Conservation (phyloP, 257 asterid genomes). For the Cruciata laevipes region DNA sequence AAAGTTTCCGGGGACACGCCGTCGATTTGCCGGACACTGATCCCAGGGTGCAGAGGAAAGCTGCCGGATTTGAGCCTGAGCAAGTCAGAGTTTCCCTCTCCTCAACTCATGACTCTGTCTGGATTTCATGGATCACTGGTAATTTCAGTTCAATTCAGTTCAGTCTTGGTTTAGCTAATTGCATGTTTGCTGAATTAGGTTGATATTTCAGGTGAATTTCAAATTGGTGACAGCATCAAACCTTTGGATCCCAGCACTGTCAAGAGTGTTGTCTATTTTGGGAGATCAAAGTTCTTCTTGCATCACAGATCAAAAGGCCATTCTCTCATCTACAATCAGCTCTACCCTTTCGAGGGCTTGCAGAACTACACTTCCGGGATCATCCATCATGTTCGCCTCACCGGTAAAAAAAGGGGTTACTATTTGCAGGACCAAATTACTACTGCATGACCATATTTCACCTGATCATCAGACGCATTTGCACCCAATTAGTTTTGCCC, state of each 20-base stretch:
- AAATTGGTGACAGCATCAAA: slow-evolving; percentile 55
- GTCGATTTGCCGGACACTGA: slow-evolving; percentile 79
- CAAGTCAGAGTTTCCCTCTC: slow-evolving; percentile 85
- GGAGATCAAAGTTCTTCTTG: slow-evolving; percentile 38
- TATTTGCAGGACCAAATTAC: too few relatives aligned
- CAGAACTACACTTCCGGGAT: slow-evolving; percentile 88
- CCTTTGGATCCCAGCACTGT: slow-evolving; percentile 60
- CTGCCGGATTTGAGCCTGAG: slow-evolving; percentile 66
- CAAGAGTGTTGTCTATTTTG: slow-evolving; percentile 59
- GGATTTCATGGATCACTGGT: slow-evolving; percentile 99
- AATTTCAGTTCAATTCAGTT: background rate
- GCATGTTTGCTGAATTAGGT: slow-evolving; percentile 7
- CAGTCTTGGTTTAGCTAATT: background rate
- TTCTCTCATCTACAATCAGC: slow-evolving; percentile 67
- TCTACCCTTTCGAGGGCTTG: slow-evolving; percentile 76
- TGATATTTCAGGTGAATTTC: slow-evolving; percentile 61
- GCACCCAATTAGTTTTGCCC: too few relatives aligned
- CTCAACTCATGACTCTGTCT: slow-evolving; percentile 54
- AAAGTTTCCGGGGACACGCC: slow-evolving; percentile 70
- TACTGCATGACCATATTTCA: too few relatives aligned
- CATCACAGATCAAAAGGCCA: slow-evolving; percentile 47
- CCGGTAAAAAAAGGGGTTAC: too few relatives aligned
- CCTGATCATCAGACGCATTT: too few relatives aligned
- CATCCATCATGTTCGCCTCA: slow-evolving; percentile 83
- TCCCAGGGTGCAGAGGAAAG: slow-evolving; percentile 68